Base-by-base conservation (phyloP, 495 filamentous ascomycete genomes). In the Sporormia fimetaria region DNA sequence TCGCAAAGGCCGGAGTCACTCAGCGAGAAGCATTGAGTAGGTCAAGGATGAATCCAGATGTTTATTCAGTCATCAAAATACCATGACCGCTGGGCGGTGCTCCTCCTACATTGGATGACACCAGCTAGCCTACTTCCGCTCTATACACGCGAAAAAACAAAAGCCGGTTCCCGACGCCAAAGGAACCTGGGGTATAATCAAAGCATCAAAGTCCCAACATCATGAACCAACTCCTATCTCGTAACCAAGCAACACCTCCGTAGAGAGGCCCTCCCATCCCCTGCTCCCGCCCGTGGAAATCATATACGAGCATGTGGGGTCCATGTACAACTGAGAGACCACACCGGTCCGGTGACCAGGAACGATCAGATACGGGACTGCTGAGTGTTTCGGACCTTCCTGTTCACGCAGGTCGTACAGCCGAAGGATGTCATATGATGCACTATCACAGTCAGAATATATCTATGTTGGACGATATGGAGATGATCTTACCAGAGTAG, bases 201-300 rank as follows among this genome's bases (percentile, higher is more conserved):
- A 45, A 47, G 33, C 37, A 39, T n/a, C n/a, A n/a, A n/a, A n/a
- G n/a, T n/a, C n/a, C n/a, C n/a, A n/a, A n/a, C 27, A 26, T 51
- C 36, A 55, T 9, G 39, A 21, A 17, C 59, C 58, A 45, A 76
- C 62, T 4, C 72, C 71, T 49, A 98, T 93, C 61, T 98, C 90
- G 60, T 98, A 98, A 33, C 90, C 90, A 28, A 98, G 70, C 21
- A 95, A 59, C 6, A 90, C 86, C 64, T 98, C 90, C 1, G 90
- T 95, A 20, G 70, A 78, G 21, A 67, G 75, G n/a, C 90, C 90
- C 58, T 96, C 92, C 92, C 92, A 96, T 2, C 90, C 90, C 36
- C 90, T 65, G 47, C 87, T 95, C 1, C 90, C 90, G 21, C 81
- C 86, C 2, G 83, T 79, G 2, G 83, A 88, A 32, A 98, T 71